phyloP scores from a whole-genome alignment of 1,139 yeast species.

The Geotrichum bryndzae region DNA sequence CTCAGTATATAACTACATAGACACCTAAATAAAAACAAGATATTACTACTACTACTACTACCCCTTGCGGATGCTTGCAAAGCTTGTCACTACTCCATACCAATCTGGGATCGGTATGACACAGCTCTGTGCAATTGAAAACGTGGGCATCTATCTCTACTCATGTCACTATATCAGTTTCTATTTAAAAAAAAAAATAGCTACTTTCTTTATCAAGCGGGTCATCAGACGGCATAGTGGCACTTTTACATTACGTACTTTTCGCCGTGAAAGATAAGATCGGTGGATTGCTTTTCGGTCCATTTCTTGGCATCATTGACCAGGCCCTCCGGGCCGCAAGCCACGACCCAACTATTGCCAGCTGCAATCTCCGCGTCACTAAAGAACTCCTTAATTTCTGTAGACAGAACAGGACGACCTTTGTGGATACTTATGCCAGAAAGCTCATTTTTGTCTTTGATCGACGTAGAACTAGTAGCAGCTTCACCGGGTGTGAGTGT shows the following conservation, averaged over 20 bases:
- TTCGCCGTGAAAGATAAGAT: neutral
- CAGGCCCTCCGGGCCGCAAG: constrained; percentile 63
- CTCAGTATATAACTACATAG: no score
- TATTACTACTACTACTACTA: no score
- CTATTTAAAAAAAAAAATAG: no score
- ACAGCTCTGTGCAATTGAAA: neutral
- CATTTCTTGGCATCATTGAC: constrained; percentile 44
- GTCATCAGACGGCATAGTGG: neutral
- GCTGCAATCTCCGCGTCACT: constrained; percentile 26
- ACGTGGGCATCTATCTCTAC: neutral
- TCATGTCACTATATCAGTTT: neutral
- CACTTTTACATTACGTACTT: neutral
- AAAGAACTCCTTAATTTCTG: constrained; percentile 20
- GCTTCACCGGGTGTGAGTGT: neutral
- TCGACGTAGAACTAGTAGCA: neutral
- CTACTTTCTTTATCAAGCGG: neutral
- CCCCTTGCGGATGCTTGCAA: neutral
- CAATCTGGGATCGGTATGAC: neutral
- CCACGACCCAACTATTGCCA: constrained; percentile 49
- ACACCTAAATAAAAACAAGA: no score
- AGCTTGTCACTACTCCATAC: neutral
- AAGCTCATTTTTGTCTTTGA: neutral
- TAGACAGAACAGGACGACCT: constrained; percentile 31
- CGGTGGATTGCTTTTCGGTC: constrained; percentile 32
- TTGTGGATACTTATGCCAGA: constrained; percentile 22